phyloP scores from a whole-genome alignment of 1,284 basidiomycete genomes.

The Sphagnurus paluster region DNA sequence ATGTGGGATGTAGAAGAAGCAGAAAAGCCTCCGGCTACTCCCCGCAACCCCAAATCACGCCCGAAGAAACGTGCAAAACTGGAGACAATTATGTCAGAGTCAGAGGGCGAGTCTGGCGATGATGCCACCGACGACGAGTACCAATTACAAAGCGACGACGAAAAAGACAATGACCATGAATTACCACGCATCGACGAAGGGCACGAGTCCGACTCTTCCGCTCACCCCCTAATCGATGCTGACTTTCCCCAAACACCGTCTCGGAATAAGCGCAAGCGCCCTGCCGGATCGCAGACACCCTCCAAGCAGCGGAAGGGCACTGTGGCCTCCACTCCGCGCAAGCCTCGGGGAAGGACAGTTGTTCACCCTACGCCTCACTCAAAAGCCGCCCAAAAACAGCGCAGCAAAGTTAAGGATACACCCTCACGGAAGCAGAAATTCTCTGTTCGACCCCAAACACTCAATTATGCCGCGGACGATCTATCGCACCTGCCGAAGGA shows the following conservation, averaged over 20 bases:
- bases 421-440: conserved; percentile 17
- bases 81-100: conserved; percentile 9
- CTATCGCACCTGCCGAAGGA: conserved; percentile 60
- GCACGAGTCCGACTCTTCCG: conserved; percentile 6
- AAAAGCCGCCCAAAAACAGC: conserved; percentile 52
- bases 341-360: conserved; percentile 29
- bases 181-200: conserved; percentile 5
- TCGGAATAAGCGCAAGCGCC: conserved; percentile 33
- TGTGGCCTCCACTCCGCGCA: conserved; percentile 29
- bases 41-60: neutral
- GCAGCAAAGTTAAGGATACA: conserved; percentile 17
- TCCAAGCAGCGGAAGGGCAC: conserved; percentile 21
- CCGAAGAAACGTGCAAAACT: conserved; percentile 17
- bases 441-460: conserved; percentile 35
- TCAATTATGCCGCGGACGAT: conserved; percentile 33
- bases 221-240: neutral
- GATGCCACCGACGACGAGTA: conserved; percentile 25
- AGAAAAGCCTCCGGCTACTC: conserved; percentile 1
- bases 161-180: conserved; percentile 16
- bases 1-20: conserved; percentile 22
- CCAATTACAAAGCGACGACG: conserved; percentile 21
- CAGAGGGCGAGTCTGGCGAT: conserved; percentile 18
- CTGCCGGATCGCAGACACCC: conserved; percentile 15
- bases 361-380: conserved; percentile 70
- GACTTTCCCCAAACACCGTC: conserved; percentile 37